A percentile compares a stretch with the other conserved stretches of the same genome.
These are phyloP conservation scores for Arabis alpina DNA, from an alignment of 345 rosid genomes.

Conservation along the genomic window DNA sequence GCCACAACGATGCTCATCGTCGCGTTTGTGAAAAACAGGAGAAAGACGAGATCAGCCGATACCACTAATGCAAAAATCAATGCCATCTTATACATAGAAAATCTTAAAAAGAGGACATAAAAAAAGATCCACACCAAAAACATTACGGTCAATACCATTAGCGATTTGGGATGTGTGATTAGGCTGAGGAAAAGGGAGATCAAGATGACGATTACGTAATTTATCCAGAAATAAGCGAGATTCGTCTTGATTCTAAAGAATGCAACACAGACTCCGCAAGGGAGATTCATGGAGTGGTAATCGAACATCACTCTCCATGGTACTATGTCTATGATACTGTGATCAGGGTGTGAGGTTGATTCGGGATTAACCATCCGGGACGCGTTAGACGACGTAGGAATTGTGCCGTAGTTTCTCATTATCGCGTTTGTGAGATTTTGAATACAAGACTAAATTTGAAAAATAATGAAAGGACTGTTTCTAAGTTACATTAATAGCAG, in stretches of 20 bases:
- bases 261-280: conserved; percentile 45
- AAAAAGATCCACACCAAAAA: conserved; percentile 25
- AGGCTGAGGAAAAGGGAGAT: conserved; percentile 60
- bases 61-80: no score
- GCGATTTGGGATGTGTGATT: conserved; percentile 68
- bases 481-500: no score
- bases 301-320: conserved; percentile 71
- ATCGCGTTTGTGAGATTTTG: neutral
- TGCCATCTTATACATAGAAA: no score
- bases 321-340: conserved; percentile 51
- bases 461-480: neutral
- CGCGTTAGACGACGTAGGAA: conserved; percentile 62
- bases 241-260: conserved; percentile 49
- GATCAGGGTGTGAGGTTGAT: no score
- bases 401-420: conserved; percentile 48
- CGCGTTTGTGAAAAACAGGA: conserved; percentile 62
- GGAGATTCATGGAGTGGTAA: conserved; percentile 47
- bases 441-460: neutral
- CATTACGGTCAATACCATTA: conserved; percentile 66
- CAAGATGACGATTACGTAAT: conserved; percentile 61
- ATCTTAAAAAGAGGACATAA: no score
- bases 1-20: conserved; percentile 56
- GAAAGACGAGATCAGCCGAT: no score
- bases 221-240: conserved; percentile 55
- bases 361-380: conserved; percentile 8